A percentile compares a stretch with the other conserved stretches of the same genome.
Evolutionary conservation across 2,329 filamentous ascomycete genomes (phyloP).

Genomic region (Neofusicoccum cordaticola): DNA sequence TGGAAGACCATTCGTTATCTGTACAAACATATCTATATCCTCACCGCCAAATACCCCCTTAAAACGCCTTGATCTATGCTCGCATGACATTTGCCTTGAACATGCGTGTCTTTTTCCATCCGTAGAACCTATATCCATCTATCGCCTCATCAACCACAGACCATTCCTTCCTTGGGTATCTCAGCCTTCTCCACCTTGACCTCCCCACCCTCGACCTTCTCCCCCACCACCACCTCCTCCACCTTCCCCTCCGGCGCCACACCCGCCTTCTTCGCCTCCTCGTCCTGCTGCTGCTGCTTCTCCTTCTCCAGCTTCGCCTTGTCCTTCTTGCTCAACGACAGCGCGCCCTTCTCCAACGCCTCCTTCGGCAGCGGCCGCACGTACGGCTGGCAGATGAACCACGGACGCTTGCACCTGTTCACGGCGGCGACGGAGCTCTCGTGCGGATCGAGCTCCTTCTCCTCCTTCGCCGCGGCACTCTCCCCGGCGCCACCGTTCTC

Average conservation of each 20-base stretch:
- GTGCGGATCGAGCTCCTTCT: slow-evolving; percentile 32
- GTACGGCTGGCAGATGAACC: slow-evolving; percentile 88
- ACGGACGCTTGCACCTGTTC: slow-evolving; percentile 73
- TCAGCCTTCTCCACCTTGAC: slow-evolving; percentile 30
- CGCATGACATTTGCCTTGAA: no score
- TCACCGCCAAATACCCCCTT: no score
- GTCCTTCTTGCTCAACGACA: slow-evolving; percentile 70
- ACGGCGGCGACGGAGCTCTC: slow-evolving; percentile 67
- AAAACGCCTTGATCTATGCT: no score
- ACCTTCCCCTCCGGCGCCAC: slow-evolving; percentile 28
- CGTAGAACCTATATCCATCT: no score
- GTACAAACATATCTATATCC: no score
- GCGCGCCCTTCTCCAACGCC: slow-evolving; percentile 76
- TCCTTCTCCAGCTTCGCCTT: slow-evolving; percentile 42
- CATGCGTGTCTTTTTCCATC: no score
- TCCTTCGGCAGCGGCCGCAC: slow-evolving; percentile 83
- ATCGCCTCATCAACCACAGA: slow-evolving; percentile 25
- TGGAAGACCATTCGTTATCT: no score
- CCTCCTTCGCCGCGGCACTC: slow-evolving; percentile 36
- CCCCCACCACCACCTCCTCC: slow-evolving; percentile 21
- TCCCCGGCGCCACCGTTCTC: neutral
- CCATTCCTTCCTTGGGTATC: slow-evolving; percentile 44
- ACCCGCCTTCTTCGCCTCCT: slow-evolving; percentile 27
- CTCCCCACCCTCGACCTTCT: slow-evolving; percentile 14
- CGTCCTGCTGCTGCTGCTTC: slow-evolving; percentile 45